Evolutionary conservation across 2,329 filamentous ascomycete species (phyloP).

Genomic region (Ophiostoma tasmaniense): DNA sequence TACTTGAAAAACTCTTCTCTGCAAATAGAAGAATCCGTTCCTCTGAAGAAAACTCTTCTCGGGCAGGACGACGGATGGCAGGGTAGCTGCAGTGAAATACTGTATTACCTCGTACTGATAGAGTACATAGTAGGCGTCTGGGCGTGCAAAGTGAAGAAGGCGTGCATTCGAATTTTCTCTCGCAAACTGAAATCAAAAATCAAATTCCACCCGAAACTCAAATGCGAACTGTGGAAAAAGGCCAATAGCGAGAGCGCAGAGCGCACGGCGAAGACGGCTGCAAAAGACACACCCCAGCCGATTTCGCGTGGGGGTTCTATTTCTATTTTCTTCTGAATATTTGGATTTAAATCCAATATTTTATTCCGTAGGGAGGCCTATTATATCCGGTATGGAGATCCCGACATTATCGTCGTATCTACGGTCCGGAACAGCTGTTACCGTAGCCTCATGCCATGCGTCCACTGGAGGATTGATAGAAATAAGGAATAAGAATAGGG

Average conservation of each 20-base stretch:
- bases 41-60: not conserved
- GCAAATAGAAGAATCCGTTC: too few relatives aligned
- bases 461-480: not conserved
- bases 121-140: not conserved
- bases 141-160: not conserved
- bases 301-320: not conserved
- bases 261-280: not conserved
- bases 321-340: not conserved
- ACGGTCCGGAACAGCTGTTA: slow-evolving; percentile 1
- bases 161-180: not conserved
- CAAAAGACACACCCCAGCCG: not conserved
- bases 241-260: not conserved
- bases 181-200: not conserved
- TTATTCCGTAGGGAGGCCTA: not conserved
- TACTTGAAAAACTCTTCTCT: too few relatives aligned
- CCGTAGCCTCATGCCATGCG: not conserved
- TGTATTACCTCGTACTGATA: too few relatives aligned
- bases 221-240: not conserved
- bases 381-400: not conserved
- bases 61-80: not conserved
- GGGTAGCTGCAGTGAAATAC: not conserved
- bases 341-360: not conserved
- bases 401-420: not conserved
- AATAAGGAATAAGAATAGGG: not conserved
- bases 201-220: not conserved